Evolutionary conservation across 257 asterid species (phyloP).

Genomic region (Lycium ferocissimum): DNA sequence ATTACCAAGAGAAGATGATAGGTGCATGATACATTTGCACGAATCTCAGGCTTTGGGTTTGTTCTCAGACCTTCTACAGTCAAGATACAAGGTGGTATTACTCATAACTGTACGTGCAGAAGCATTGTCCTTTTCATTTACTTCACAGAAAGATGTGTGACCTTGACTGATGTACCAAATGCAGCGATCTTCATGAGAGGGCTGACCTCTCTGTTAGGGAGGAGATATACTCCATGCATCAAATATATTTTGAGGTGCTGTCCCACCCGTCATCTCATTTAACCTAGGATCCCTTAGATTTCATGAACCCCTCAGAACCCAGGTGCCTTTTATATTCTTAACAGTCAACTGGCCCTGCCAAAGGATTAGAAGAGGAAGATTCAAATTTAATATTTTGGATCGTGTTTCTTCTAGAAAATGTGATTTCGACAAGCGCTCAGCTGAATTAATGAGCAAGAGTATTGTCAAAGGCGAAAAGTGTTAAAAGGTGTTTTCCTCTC

Average conservation of each 20-base stretch:
- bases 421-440: too few species aligned
- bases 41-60: slow-evolving; percentile 98
- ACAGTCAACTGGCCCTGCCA: too few species aligned
- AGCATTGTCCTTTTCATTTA: neutral
- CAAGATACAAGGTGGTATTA: slow-evolving; percentile 89
- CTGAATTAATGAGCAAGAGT: too few species aligned
- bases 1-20: slow-evolving; percentile 88
- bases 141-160: slow-evolving; percentile 25
- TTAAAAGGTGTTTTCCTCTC: too few species aligned
- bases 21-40: too few species aligned
- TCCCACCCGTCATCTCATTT: slow-evolving; percentile 98
- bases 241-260: slow-evolving; percentile 91
- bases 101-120: slow-evolving; percentile 22
- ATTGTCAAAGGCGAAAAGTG: too few species aligned
- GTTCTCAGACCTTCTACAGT: slow-evolving; percentile 95
- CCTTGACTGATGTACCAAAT: slow-evolving; percentile 39
- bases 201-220: slow-evolving; percentile 95
- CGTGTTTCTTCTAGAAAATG: too few species aligned
- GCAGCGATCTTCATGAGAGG: slow-evolving; percentile 94
- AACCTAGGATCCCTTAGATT: slow-evolving; percentile 98
- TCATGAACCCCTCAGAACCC: too few species aligned
- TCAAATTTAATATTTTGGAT: too few species aligned
- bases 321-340: too few species aligned
- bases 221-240: slow-evolving; percentile 98
- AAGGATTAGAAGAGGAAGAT: too few species aligned